Base-by-base conservation (phyloP, 345 rosid species). In the Hibiscus trionum region DNA sequence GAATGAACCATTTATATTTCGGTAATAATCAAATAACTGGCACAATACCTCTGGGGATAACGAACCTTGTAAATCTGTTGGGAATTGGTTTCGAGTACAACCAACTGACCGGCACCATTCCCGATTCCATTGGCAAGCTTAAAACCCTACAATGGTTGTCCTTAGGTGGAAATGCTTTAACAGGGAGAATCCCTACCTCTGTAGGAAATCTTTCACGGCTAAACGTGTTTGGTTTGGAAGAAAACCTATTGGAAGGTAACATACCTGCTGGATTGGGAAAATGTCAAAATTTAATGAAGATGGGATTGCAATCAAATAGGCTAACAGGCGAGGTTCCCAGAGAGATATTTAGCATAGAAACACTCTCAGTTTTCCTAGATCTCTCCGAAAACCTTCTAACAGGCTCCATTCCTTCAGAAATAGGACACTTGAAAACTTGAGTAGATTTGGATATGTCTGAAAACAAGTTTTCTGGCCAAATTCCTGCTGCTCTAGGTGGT, bases 111-210 rank as follows among this genome's bases (percentile, higher is more conserved):
- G 70, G 57, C 56, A 7, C 71, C 0, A 67, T 67, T 49, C 42
- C 44, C 8, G 5, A 24, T 11, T 21, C 69, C 69, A 4, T 44
- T 65, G 55, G 55, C 7, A 44, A 42, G 55, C 69, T 44, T 44
- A 39, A 39, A 9, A 39, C 11, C 3, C 44, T 64, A 52, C 69
- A 64, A 39, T 2, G 0, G 16, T 11, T 64, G 14, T 1, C 1
- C 69, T 17, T 64, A 0, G 69, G 69, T 19, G 52, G 31, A 64
- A 64, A 64, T 64, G 29, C 31, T 17, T 64, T 64, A 17, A 19
- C n/a, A 1, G 52, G 69, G 69, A 64, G 29, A 42, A 64, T 63
- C 52, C 69, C 69, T 11, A 4, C 52, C 29, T 64, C 69, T 39
- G 3, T 64, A 17, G 52, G 69, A 39, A 64, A 59, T 27, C 35